A percentile compares a stretch with the other conserved stretches of the same genome.
Conservation (phyloP, 2,329 filamentous ascomycete species). For the Emmonsiellopsis sp. region DNA sequence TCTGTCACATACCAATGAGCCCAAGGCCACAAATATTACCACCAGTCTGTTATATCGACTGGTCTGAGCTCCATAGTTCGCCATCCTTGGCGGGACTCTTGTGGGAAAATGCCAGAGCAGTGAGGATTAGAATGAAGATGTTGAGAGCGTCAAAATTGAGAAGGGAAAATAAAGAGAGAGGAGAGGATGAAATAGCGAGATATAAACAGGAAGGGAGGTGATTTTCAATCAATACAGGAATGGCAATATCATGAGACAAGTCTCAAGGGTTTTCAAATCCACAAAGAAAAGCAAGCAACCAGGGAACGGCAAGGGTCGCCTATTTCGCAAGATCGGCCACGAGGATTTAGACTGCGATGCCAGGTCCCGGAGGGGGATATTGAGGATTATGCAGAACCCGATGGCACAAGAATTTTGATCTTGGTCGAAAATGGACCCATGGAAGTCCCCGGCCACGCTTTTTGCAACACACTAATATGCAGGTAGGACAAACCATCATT, state of each 20-base stretch:
- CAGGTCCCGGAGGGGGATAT: neutral
- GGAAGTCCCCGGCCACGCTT: neutral
- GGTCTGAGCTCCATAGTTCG: constrained; percentile 25
- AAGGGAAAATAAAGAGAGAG: neutral
- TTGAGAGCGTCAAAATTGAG: neutral
- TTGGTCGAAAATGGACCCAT: no score
- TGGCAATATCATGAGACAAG: no score
- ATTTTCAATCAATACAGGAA: no score
- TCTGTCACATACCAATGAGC: constrained; percentile 25
- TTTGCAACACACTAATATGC: neutral
- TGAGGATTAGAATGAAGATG: neutral
- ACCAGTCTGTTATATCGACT: constrained; percentile 30
- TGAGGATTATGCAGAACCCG: neutral
- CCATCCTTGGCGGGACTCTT: constrained; percentile 13
- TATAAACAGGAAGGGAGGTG: no score
- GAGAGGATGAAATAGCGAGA: no score
- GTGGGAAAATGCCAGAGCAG: neutral
- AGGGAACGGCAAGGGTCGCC: no score
- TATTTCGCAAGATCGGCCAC: neutral
- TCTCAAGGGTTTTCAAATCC: no score
- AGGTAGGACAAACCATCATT: neutral
- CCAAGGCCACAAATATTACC: constrained; percentile 29
- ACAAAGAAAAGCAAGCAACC: no score
- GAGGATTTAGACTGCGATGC: neutral
- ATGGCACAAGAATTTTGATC: neutral